Base-by-base conservation (phyloP, 2,329 filamentous ascomycete species). In the Gnomoniopsis sp. region DNA sequence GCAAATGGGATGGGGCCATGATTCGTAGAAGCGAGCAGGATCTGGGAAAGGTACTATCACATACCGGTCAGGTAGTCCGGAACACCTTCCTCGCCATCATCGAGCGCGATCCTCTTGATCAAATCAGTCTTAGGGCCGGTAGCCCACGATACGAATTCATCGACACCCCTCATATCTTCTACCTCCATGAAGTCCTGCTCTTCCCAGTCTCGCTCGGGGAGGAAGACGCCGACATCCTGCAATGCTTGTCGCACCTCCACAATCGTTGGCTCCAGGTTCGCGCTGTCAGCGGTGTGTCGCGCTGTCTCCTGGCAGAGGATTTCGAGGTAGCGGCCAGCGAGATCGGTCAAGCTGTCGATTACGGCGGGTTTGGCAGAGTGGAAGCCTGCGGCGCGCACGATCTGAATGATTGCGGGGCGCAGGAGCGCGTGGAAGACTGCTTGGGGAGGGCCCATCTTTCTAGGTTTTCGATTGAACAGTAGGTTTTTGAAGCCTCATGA, bases 321-420 rank as follows among this genome's bases (percentile, higher is more conserved):
- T 22, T 85, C 77, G 59, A 98, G 77, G 73, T 97, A 96, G 64
- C 90, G 87, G 47, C 88, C 89, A 0, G 91, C 88, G 8, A 98
- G 81, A 73, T 97, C 92, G 15, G 91, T 90, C n/a, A 97, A 73
- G 11, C 90, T 88, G 75, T 98, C 93, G 58, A 97, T 80, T 7
- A 96, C 92, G 3, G 88, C 88, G 2, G 91, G 88, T 56, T 87
- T 87, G 53, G 91, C 90, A 46, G 88, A 82, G 71, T 96, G 90
- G 76, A 96, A 98, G 70, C 93, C 93, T 23, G 91, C 88, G 33
- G 93, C 91, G 69, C 93, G 91, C 53, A 98, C 86, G 68, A 96
- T 93, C 74, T 97, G 92, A 59, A 98, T 85, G 61, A 97, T 85
- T 50, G 88, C 88, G 2, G 93, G 93, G 46, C 92, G 91, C 58